phyloP scores from a whole-genome alignment of 371 early-diverging fungal genomes.

The Mortierella sp. region DNA sequence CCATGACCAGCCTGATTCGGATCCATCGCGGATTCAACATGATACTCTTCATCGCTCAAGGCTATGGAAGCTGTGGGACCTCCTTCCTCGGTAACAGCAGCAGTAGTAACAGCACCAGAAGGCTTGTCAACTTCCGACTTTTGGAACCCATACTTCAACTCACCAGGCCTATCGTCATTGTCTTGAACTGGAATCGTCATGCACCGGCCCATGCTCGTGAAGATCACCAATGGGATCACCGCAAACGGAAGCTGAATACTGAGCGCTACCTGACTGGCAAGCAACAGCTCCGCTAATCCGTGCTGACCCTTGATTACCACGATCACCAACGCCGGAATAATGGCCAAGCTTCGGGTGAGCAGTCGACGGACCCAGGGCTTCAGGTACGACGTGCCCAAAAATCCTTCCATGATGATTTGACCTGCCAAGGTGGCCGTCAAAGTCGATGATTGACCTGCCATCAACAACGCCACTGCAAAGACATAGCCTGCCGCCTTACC shows the following conservation, averaged over 20 bases:
- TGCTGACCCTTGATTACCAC: slow-evolving; percentile 71
- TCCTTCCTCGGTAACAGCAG: background rate
- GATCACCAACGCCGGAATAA: slow-evolving; percentile 80
- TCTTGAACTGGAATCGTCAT: slow-evolving; percentile 53
- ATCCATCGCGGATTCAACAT: background rate
- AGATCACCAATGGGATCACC: slow-evolving; percentile 79
- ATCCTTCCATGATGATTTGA: slow-evolving; percentile 87
- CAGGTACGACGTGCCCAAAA: slow-evolving; percentile 74
- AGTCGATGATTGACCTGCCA: slow-evolving; percentile 83
- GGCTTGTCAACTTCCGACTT: slow-evolving; percentile 11
- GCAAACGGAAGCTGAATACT: slow-evolving; percentile 85
- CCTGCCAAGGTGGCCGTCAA: slow-evolving; percentile 90
- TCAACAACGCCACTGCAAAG: slow-evolving; percentile 82
- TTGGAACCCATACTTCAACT: slow-evolving; percentile 24
- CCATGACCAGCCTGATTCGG: background rate
- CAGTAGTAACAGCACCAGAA: background rate
- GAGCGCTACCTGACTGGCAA: slow-evolving; percentile 82
- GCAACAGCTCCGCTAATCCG: slow-evolving; percentile 73
- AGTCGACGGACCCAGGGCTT: slow-evolving; percentile 80
- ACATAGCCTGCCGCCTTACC: slow-evolving; percentile 74
- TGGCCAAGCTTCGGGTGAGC: slow-evolving; percentile 75
- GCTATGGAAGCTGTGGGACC: background rate
- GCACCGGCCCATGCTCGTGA: slow-evolving; percentile 63
- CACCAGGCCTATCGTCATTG: slow-evolving; percentile 39
- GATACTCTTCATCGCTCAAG: slow-evolving; percentile 6